Conservation (phyloP, 768 basidiomycete genomes). For the Suillus bovinus region DNA sequence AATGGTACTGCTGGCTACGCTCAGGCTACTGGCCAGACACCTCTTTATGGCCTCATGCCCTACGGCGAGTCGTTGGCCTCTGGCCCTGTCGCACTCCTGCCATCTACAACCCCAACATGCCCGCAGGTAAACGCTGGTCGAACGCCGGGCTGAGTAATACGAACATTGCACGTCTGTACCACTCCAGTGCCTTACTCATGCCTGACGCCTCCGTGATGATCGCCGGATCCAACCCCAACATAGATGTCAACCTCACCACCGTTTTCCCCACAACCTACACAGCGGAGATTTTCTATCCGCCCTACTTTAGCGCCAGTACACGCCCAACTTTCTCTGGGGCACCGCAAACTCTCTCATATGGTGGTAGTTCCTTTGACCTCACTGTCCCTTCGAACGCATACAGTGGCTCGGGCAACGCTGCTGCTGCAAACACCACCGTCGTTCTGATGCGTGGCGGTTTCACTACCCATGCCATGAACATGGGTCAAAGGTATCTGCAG, state of each 20-base stretch:
- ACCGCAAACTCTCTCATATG: slow-evolving; percentile 79
- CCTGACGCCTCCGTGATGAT: slow-evolving; percentile 85
- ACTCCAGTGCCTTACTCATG: slow-evolving; percentile 88
- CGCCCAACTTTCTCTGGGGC: slow-evolving; percentile 73
- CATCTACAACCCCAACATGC: slow-evolving; percentile 76
- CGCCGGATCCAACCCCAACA: slow-evolving; percentile 92
- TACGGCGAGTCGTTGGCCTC: slow-evolving; percentile 74
- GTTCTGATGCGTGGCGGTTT: slow-evolving; percentile 83
- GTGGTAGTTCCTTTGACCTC: slow-evolving; percentile 79
- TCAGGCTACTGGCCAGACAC: slow-evolving; percentile 47
- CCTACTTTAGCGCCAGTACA: slow-evolving; percentile 70
- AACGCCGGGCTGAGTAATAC: slow-evolving; percentile 61
- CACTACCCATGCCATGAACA: slow-evolving; percentile 86
- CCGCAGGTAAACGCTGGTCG: slow-evolving; percentile 75
- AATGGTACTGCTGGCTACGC: slow-evolving; percentile 93
- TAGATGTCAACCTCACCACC: slow-evolving; percentile 69
- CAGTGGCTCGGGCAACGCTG: slow-evolving; percentile 61
- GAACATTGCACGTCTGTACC: slow-evolving; percentile 81
- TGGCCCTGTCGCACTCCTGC: slow-evolving; percentile 80
- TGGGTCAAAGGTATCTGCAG: slow-evolving; percentile 81
- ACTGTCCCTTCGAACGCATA: slow-evolving; percentile 66
- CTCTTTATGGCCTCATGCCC: slow-evolving; percentile 54
- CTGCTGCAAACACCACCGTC: slow-evolving; percentile 74
- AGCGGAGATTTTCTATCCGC: slow-evolving; percentile 89
- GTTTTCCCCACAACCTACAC: slow-evolving; percentile 76